Conservation (phyloP, 2,329 filamentous ascomycete genomes). For the Rhytidhysteron rufulum region DNA sequence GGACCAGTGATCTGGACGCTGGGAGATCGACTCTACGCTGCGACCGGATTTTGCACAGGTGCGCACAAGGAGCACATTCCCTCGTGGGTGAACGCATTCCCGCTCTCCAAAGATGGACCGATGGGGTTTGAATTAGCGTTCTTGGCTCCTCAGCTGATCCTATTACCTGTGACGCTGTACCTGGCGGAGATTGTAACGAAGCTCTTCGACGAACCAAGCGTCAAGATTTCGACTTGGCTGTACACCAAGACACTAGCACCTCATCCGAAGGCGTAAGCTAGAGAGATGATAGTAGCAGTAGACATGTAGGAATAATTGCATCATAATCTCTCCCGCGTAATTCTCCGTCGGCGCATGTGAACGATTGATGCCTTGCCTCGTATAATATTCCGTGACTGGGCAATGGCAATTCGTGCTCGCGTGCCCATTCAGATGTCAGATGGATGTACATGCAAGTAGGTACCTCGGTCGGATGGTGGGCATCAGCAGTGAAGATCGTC, state of each 20-base stretch:
- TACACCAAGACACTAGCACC: slow-evolving; percentile 46
- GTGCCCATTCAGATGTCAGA: no score
- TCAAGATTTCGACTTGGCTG: slow-evolving; percentile 49
- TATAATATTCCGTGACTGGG: no score
- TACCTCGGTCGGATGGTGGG: slow-evolving; percentile 5
- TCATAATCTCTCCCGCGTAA: no score
- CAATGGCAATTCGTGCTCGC: no score
- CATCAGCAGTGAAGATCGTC: neutral
- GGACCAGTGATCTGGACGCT: slow-evolving; percentile 45
- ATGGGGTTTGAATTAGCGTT: slow-evolving; percentile 60
- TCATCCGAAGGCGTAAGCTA: slow-evolving; percentile 7
- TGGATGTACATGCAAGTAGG: no score
- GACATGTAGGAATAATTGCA: no score
- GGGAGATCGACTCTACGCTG: slow-evolving; percentile 58
- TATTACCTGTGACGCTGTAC: slow-evolving; percentile 28
- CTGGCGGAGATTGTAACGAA: slow-evolving; percentile 31
- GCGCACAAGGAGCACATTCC: slow-evolving; percentile 50
- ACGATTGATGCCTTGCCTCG: no score
- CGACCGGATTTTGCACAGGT: slow-evolving; percentile 53
- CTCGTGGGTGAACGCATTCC: slow-evolving; percentile 55
- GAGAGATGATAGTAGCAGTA: no score
- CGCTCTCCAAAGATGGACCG: slow-evolving; percentile 53
- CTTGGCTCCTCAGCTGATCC: slow-evolving; percentile 55
- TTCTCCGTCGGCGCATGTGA: no score
- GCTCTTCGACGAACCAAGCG: slow-evolving; percentile 49